Conservation (phyloP, 2,329 filamentous ascomycete species). For the Dactylellina sp. region DNA sequence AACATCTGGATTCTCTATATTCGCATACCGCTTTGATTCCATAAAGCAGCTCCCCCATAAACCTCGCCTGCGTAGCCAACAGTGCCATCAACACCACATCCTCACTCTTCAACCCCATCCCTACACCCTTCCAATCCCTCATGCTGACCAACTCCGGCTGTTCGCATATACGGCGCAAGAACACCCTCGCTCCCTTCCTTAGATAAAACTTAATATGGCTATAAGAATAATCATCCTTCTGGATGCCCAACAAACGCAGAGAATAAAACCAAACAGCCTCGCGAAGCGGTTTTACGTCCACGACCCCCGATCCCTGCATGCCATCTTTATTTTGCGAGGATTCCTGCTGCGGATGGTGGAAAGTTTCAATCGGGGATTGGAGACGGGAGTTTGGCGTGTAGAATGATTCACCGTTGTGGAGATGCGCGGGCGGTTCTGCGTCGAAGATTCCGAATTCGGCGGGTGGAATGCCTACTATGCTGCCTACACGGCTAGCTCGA, state of each 20-base stretch:
- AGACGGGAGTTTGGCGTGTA: slow-evolving; percentile 53
- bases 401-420: slow-evolving; percentile 42
- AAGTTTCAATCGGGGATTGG: slow-evolving; percentile 53
- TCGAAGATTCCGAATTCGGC: slow-evolving; percentile 46
- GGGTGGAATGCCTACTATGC: slow-evolving; percentile 35
- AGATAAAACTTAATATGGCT: slow-evolving; percentile 59
- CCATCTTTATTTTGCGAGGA: slow-evolving; percentile 50
- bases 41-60: slow-evolving; percentile 60
- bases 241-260: slow-evolving; percentile 59
- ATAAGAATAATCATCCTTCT: slow-evolving; percentile 60
- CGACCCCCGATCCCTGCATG: background rate
- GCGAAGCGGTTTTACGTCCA: slow-evolving; percentile 57
- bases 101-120: slow-evolving; percentile 57
- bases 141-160: slow-evolving; percentile 59
- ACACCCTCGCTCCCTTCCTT: slow-evolving; percentile 58
- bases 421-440: slow-evolving; percentile 17
- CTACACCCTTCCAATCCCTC: slow-evolving; percentile 59
- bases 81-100: slow-evolving; percentile 58
- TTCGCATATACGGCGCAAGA: slow-evolving; percentile 59
- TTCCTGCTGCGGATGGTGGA: slow-evolving; percentile 47
- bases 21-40: slow-evolving; percentile 60
- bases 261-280: slow-evolving; percentile 60
- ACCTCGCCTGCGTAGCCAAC: slow-evolving; percentile 59
- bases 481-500: slow-evolving; percentile 38
- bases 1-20: slow-evolving; percentile 55